These are phyloP conservation scores for Drechslerella dactyloides DNA, from an alignment of 2,329 filamentous ascomycete species.

Conservation along the genomic window DNA sequence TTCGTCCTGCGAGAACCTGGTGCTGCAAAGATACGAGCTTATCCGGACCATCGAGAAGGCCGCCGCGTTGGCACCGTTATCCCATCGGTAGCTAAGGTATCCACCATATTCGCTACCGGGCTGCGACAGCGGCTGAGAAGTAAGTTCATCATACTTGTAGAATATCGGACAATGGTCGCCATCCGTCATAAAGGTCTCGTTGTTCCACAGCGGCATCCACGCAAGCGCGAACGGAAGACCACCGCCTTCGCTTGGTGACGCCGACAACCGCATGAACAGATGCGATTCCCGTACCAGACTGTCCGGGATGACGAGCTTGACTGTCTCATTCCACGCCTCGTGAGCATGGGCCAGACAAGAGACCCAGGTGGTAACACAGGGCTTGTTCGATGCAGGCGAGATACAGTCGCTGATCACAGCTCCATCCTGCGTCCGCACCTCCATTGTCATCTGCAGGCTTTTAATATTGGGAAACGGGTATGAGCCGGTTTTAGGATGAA, in stretches of 20 bases:
- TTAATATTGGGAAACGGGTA: slow-evolving; percentile 73
- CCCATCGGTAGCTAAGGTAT: slow-evolving; percentile 85
- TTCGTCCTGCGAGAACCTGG: slow-evolving; percentile 89
- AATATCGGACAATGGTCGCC: slow-evolving; percentile 62
- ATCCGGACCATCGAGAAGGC: slow-evolving; percentile 71
- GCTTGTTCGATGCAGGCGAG: slow-evolving; percentile 79
- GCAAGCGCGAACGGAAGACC: slow-evolving; percentile 78
- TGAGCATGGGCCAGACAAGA: slow-evolving; percentile 80
- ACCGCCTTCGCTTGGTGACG: slow-evolving; percentile 72
- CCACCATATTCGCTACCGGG: slow-evolving; percentile 72
- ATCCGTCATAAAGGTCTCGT: slow-evolving; percentile 86
- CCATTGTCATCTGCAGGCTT: slow-evolving; percentile 86
- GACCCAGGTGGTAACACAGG: slow-evolving; percentile 82
- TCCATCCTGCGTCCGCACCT: slow-evolving; percentile 76
- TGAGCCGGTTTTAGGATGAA: slow-evolving; percentile 78
- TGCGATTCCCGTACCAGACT: slow-evolving; percentile 82
- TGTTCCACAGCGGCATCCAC: slow-evolving; percentile 92
- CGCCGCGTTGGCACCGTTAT: slow-evolving; percentile 69
- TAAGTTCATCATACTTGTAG: slow-evolving; percentile 87
- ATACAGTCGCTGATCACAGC: slow-evolving; percentile 88
- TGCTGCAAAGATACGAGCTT: slow-evolving; percentile 90
- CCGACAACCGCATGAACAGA: slow-evolving; percentile 85
- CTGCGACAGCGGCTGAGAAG: slow-evolving; percentile 69
- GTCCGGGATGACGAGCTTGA: slow-evolving; percentile 78
- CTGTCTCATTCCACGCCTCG: slow-evolving; percentile 84